These are phyloP conservation scores for Anastatica hierochuntica DNA, from an alignment of 345 rosid genomes.

Conservation along the genomic window DNA sequence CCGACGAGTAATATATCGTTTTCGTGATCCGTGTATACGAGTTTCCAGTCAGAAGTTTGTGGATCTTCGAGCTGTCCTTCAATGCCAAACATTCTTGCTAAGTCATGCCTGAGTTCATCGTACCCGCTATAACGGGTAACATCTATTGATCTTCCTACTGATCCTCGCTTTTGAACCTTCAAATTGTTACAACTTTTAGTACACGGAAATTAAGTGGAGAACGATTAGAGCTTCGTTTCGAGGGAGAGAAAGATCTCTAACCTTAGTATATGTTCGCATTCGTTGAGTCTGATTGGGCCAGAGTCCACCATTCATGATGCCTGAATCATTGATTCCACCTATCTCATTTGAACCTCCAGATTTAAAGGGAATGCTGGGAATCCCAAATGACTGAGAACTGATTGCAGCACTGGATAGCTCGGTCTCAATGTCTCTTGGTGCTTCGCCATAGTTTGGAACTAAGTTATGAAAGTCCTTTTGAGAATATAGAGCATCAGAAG, in stretches of 20 bases:
- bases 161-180: slow-evolving; percentile 98
- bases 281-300: slow-evolving; percentile 84
- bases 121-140: slow-evolving; percentile 76
- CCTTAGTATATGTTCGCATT: slow-evolving; percentile 96
- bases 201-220: background rate
- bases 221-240: too few relatives aligned
- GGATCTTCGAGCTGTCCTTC: slow-evolving; percentile 97
- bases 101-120: slow-evolving; percentile 72
- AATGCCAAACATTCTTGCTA: slow-evolving; percentile 95
- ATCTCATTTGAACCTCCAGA: slow-evolving; percentile 68
- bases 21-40: slow-evolving; percentile 89
- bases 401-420: slow-evolving; percentile 81
- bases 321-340: slow-evolving; percentile 62
- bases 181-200: too few relatives aligned
- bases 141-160: slow-evolving; percentile 95
- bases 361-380: slow-evolving; percentile 73
- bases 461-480: slow-evolving; percentile 93
- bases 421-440: slow-evolving; percentile 73
- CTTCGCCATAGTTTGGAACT: slow-evolving; percentile 68
- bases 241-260: slow-evolving; percentile 14
- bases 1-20: slow-evolving; percentile 93
- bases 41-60: slow-evolving; percentile 86
- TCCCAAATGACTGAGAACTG: slow-evolving; percentile 83
- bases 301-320: slow-evolving; percentile 61
- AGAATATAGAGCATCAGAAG: slow-evolving; percentile 62